phyloP scores from a whole-genome alignment of 768 basidiomycete species.

The Mycena sanguinolenta region DNA sequence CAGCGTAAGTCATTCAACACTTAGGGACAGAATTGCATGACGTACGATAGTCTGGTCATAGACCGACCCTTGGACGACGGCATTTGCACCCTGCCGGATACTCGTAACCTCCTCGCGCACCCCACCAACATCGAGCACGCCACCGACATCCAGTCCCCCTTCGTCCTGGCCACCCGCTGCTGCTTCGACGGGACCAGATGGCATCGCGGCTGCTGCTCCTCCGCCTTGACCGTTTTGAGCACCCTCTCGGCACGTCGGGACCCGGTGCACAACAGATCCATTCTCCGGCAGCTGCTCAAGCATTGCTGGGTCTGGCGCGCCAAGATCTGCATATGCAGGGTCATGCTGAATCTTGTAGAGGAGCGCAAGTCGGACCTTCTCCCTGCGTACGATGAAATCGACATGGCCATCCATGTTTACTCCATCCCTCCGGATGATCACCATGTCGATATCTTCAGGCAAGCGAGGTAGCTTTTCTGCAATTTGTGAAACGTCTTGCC shows the following conservation, averaged over 20 bases:
- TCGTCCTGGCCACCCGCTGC: neutral
- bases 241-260: slow-evolving; percentile 26
- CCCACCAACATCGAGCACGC: slow-evolving; percentile 20
- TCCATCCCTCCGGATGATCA: slow-evolving; percentile 24
- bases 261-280: slow-evolving; percentile 23
- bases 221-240: neutral
- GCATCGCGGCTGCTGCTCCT: neutral
- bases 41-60: slow-evolving; percentile 27
- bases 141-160: neutral
- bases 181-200: slow-evolving; percentile 10
- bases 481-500: slow-evolving; percentile 19
- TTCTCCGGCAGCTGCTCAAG: slow-evolving; percentile 26
- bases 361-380: slow-evolving; percentile 25
- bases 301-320: neutral
- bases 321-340: slow-evolving; percentile 21
- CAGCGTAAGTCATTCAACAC: slow-evolving; percentile 5
- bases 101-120: slow-evolving; percentile 6
- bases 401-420: slow-evolving; percentile 2
- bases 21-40: neutral
- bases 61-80: neutral
- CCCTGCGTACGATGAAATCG: slow-evolving; percentile 5
- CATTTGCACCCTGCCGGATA: slow-evolving; percentile 6
- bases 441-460: slow-evolving; percentile 30
- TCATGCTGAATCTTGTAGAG: slow-evolving; percentile 30
- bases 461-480: slow-evolving; percentile 23